A percentile compares a stretch with the other conserved stretches of the same genome.
Conservation (phyloP, 1,284 basidiomycete species). For the Cystobasidium sp. region DNA sequence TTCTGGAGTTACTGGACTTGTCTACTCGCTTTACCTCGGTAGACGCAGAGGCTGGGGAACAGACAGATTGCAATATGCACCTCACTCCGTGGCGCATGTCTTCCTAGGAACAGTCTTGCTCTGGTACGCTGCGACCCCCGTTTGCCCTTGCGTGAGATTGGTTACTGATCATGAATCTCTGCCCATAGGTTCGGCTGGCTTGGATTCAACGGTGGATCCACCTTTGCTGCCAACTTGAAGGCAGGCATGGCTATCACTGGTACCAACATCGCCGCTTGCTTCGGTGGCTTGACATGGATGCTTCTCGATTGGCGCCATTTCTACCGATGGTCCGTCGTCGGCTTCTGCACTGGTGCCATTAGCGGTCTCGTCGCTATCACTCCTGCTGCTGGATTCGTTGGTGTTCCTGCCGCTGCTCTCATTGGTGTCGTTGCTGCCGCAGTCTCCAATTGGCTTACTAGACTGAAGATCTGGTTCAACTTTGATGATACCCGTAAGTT, state of each 20-base stretch:
- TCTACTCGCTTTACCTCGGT: constrained; percentile 90
- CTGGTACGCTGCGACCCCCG: constrained; percentile 92
- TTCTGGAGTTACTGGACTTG: constrained; percentile 82
- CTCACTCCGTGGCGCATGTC: constrained; percentile 89
- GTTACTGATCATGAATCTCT: constrained; percentile 56
- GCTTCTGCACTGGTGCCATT: constrained; percentile 95
- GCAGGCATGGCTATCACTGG: constrained; percentile 86
- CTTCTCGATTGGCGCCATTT: constrained; percentile 82
- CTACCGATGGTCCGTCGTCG: constrained; percentile 87
- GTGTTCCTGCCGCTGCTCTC: constrained; percentile 77
- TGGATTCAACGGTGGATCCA: constrained; percentile 69
- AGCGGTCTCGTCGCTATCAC: constrained; percentile 70
- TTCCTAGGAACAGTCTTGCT: constrained; percentile 84
- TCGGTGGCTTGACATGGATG: constrained; percentile 86
- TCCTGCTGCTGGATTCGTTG: constrained; percentile 78
- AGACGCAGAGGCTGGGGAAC: constrained; percentile 84
- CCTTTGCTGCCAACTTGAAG: constrained; percentile 87
- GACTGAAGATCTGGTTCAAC: constrained; percentile 78
- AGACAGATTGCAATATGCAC: constrained; percentile 84
- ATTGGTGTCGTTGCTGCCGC: constrained; percentile 85
- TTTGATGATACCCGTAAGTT: constrained; percentile 66
- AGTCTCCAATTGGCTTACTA: constrained; percentile 89
- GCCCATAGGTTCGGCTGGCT: constrained; percentile 85
- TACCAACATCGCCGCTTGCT: constrained; percentile 78
- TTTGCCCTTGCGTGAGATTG: constrained; percentile 83